These are phyloP conservation scores for Ulmus americana DNA, from an alignment of 331 rosid genomes.

Conservation along the genomic window DNA sequence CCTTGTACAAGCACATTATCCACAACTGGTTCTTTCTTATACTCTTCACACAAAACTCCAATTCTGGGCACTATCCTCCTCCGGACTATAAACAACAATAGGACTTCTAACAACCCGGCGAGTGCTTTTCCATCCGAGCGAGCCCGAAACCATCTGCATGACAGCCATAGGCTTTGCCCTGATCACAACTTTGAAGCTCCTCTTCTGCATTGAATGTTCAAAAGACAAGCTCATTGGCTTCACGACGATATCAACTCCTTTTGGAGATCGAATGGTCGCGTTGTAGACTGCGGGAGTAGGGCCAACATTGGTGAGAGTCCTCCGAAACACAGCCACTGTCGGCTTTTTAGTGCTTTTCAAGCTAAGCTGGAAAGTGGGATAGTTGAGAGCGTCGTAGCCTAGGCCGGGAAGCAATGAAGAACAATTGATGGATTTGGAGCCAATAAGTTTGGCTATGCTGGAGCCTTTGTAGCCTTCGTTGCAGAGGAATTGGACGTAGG, in stretches of 20 bases:
- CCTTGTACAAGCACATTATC: too few relatives aligned
- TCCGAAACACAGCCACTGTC: constrained; percentile 41
- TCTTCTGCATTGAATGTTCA: constrained; percentile 37
- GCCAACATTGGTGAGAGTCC: constrained; percentile 77
- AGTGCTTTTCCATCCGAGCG: constrained; percentile 49
- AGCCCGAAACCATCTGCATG: constrained; percentile 46
- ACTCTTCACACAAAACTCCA: too few relatives aligned
- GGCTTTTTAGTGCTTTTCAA: constrained; percentile 22
- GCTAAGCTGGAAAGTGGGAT: constrained; percentile 63
- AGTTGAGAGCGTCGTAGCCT: constrained; percentile 72
- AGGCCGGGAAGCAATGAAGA: constrained; percentile 54
- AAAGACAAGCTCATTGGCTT: constrained; percentile 44
- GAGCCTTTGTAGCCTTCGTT: constrained; percentile 61
- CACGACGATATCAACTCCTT: constrained; percentile 55
- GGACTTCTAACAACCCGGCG: constrained; percentile 61
- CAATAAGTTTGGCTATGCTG: constrained; percentile 36
- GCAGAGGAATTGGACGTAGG: constrained; percentile 69
- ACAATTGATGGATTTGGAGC: constrained; percentile 47
- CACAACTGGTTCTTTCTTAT: too few relatives aligned
- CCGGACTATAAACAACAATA: constrained; percentile 49
- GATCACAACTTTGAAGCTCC: constrained; percentile 67
- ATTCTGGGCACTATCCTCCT: neutral
- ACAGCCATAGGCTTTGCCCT: constrained; percentile 47
- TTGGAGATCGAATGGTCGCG: constrained; percentile 51
- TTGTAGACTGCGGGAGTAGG: constrained; percentile 44